Evolutionary conservation across 306 rosid species (phyloP), one percentile per base, ranked within the genome.

Genomic region (Gastrolobium villosum): DNA sequence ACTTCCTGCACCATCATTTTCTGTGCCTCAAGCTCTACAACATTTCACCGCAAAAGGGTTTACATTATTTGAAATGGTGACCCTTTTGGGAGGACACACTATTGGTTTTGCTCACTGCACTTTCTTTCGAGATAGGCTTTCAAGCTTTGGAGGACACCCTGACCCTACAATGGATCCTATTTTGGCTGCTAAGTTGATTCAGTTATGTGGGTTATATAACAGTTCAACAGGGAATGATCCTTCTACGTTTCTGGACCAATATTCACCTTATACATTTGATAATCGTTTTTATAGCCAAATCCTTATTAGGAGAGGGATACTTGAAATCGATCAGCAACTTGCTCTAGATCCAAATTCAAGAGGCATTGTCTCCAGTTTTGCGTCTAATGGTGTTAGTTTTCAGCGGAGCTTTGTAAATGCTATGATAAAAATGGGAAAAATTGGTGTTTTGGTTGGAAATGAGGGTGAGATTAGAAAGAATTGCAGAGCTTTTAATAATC

Each of bases 81-180:
- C 89, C 39, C 91, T 90, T 15, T 26, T 85, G 45, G 95, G 92
- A 9, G 92, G 81, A 15, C 95, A 90, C 77, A 86, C 94, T 0
- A 84, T 88, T 69, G 95, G 93, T n/a, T 72, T 85, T n/a, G 72
- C 83, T 2, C 90, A 88, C 13, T 88, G 92, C 31, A 65, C 6
- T 2, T 55, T 62, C 55, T 88, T 90, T 53, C 5, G 48, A 2
- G 14, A 59, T 3, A 77, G 91, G 76, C 70, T 90, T 13, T 72
- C 83, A 3, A 65, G 53, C 45, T 57, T 57, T 11, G 8, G 5
- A 1, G 81, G 84, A 3, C 10, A 8, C 2, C 34, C 49, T 1
- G 91, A 90, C 39, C 86, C 89, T 2, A 48, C 86, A 0, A 83
- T 90, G 88, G 93, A 90, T 34, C 84, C 84, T 13, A 7, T 37